A percentile compares a stretch with the other conserved stretches of the same genome.
phyloP scores from a whole-genome alignment of 2,329 filamentous ascomycete species.

The Cladosporium sp. region DNA sequence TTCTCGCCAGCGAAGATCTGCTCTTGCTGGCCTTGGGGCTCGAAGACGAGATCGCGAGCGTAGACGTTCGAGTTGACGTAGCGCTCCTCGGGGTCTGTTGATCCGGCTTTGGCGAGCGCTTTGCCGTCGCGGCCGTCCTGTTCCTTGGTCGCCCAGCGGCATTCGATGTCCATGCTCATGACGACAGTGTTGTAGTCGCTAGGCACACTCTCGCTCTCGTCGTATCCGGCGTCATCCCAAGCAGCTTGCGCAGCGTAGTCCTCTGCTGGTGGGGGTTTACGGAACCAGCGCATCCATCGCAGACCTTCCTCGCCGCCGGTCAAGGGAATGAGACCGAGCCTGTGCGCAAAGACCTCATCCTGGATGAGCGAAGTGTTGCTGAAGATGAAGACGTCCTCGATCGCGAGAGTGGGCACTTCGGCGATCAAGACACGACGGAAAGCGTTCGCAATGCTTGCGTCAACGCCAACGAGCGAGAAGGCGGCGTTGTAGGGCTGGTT shows the following conservation, averaged over 20 bases:
- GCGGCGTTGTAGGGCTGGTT: constrained; percentile 75
- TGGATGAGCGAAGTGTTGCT: constrained; percentile 99
- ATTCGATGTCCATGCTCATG: constrained; percentile 74
- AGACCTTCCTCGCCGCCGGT: constrained; percentile 77
- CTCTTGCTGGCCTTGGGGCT: constrained; percentile 70
- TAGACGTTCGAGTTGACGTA: constrained; percentile 77
- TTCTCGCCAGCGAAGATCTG: constrained; percentile 64
- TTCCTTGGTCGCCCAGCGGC: constrained; percentile 67
- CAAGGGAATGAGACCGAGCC: constrained; percentile 88
- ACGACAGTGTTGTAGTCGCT: constrained; percentile 86
- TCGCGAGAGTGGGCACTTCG: constrained; percentile 90
- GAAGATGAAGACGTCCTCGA: constrained; percentile 88
- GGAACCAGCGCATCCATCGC: constrained; percentile 79
- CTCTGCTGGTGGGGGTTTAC: constrained; percentile 63
- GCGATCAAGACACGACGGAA: constrained; percentile 94
- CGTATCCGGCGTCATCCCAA: constrained; percentile 49
- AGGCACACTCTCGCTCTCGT: constrained; percentile 48
- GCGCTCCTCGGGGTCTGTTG: constrained; percentile 79
- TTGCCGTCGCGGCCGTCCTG: constrained; percentile 49
- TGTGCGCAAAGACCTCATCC: constrained; percentile 90
- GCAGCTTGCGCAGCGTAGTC: constrained; percentile 52
- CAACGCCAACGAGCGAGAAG: constrained; percentile 89
- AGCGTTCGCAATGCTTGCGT: constrained; percentile 92
- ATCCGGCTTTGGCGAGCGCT: constrained; percentile 62
- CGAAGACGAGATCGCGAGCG: constrained; percentile 65